Evolutionary conservation across 1,139 yeast genomes (phyloP), one percentile per base, ranked within the genome.

Genomic region (Arxiozyma telluris): DNA sequence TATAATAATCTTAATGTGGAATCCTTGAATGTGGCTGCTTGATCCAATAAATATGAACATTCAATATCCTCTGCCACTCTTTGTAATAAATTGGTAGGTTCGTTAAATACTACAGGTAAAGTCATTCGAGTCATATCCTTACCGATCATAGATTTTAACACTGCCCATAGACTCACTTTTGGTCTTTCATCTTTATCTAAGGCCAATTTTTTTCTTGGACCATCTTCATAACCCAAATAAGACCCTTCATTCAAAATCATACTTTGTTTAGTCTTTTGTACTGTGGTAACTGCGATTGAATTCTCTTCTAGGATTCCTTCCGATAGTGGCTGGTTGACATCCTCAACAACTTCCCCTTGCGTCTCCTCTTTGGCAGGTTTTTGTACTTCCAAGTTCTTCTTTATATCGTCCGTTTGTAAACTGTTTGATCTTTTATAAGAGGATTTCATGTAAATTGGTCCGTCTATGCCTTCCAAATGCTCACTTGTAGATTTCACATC

Each of bases 41-140:
- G 78, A 62, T 90, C 93, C 50, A 93, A 76, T 52, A 94, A 73
- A 56, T 81, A 80, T 9, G 87, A 81, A 65, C 91, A 94, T 69
- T 94, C 99, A 73, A 93, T 80, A 71, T 94, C 98, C 70, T 93
- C 99, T 0, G 96, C 93, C 47, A 91, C 87, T 70, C 99, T 82
- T 73, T 93, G 98, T 57, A 93, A 75, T 64, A 93, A 76, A 12
- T 96, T 89, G 0, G 97, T 91, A 60, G 97, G 94, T 68, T 93
- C 99, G 66, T 93, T 93, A 72, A 94, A 93, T 1, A 96, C 83
- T 17, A 93, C 99, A 0, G 99, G 99, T 47, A 93, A 78, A 0
- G 98, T 83, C 91, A 93, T 91, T 68, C 82, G 83, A 8, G 98
- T 91, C 96, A 94, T 89, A 71, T 93, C 99, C 68, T 91, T 93